Conservation (phyloP, 495 filamentous ascomycete species). For the Lasiosphaeriaceae sp. region DNA sequence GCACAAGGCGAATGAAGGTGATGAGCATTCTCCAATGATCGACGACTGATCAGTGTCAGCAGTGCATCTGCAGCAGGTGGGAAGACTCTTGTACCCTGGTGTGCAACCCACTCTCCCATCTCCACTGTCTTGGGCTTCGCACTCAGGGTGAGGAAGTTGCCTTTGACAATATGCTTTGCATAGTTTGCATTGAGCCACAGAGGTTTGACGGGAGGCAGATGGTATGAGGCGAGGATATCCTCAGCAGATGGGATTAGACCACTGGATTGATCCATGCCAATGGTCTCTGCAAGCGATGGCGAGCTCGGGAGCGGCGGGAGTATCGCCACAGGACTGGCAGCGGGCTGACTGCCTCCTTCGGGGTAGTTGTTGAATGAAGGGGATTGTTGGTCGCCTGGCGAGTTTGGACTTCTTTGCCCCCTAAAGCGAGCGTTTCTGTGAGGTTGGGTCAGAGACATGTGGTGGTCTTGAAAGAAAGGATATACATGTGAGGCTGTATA, state of each 20-base stretch:
- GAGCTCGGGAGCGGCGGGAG: constrained; percentile 31
- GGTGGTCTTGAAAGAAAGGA: too few relatives aligned
- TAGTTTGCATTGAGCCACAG: constrained; percentile 62
- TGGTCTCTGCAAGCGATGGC: constrained; percentile 31
- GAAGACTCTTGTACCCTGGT: constrained; percentile 65
- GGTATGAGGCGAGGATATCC: constrained; percentile 49
- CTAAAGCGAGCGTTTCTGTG: constrained; percentile 32
- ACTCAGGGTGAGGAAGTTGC: constrained; percentile 91
- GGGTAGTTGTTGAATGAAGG: background rate
- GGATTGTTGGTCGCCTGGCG: constrained; percentile 19
- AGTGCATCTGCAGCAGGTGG: background rate
- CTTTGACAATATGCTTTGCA: constrained; percentile 83
- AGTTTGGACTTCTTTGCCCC: constrained; percentile 29
- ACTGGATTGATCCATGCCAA: constrained; percentile 33
- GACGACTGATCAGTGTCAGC: constrained; percentile 57
- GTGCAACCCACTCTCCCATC: constrained; percentile 88
- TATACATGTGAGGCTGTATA: too few relatives aligned
- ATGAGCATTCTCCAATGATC: constrained; percentile 83
- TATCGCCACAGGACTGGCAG: constrained; percentile 21
- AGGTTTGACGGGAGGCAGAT: constrained; percentile 43
- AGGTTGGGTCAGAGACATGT: background rate
- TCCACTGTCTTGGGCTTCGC: constrained; percentile 90
- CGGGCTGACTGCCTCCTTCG: background rate
- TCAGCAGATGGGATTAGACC: constrained; percentile 33
- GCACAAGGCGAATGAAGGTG: constrained; percentile 76